Conservation (phyloP, 306 rosid species). For the peach (Prunus persica) region Prunus_persica_NCBIv2 NC_034016.1:20413001-20413500, state of each 20-base stretch:
- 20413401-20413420: background rate
- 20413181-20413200: background rate
- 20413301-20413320: background rate
- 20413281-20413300: background rate
- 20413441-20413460: too few species aligned
- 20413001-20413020: background rate
- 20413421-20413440: too few species aligned
- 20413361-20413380: slow-evolving; percentile 1
- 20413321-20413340: background rate
- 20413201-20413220: background rate
- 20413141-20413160: background rate
- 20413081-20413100: background rate
- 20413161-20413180: background rate
- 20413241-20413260: background rate
- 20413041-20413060: background rate
- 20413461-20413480: too few species aligned
- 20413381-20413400: background rate
- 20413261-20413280: background rate
- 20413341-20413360: slow-evolving; percentile 1
- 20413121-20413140: background rate
- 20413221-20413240: too few species aligned
- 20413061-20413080: background rate
- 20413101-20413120: slow-evolving; percentile 8
- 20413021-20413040: slow-evolving; percentile 13
- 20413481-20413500: too few species aligned